These are phyloP conservation scores for Candida suzukii DNA, from an alignment of 805 yeast genomes.

Conservation along the genomic window DNA sequence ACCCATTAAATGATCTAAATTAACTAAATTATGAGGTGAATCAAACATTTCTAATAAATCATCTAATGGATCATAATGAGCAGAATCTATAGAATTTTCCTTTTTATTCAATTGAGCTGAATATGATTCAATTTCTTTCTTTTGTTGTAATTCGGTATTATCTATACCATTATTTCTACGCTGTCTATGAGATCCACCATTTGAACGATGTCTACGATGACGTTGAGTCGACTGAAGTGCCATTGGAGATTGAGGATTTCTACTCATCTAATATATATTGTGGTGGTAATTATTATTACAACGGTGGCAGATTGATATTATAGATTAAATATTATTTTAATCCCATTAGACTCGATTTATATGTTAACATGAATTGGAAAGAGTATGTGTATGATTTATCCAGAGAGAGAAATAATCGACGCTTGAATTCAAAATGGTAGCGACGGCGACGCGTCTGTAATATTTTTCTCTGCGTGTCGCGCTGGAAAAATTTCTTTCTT, in stretches of 20 bases:
- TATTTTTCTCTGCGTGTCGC: too few relatives aligned
- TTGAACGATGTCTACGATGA: background rate
- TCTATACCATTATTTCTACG: background rate
- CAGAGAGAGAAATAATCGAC: too few relatives aligned
- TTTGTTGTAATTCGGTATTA: background rate
- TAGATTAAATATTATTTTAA: too few relatives aligned
- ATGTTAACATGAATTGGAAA: too few relatives aligned
- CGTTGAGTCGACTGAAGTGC: background rate
- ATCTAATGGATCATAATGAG: slow-evolving; percentile 43
- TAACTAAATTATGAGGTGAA: slow-evolving; percentile 41
- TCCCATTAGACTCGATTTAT: too few relatives aligned
- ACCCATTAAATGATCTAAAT: slow-evolving; percentile 42
- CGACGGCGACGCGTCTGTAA: too few relatives aligned
- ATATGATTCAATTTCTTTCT: background rate
- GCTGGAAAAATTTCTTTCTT: too few relatives aligned
- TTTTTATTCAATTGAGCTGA: background rate
- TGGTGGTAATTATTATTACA: too few relatives aligned
- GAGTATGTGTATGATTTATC: too few relatives aligned
- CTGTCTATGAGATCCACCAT: background rate
- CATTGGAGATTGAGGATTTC: background rate
- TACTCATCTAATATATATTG: too few relatives aligned
- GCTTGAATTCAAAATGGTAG: too few relatives aligned
- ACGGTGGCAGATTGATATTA: too few relatives aligned
- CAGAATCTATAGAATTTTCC: slow-evolving; percentile 22
- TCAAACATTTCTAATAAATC: slow-evolving; percentile 47